phyloP scores from a whole-genome alignment of 345 rosid species.

The Erysimum cheiranthoides region DNA sequence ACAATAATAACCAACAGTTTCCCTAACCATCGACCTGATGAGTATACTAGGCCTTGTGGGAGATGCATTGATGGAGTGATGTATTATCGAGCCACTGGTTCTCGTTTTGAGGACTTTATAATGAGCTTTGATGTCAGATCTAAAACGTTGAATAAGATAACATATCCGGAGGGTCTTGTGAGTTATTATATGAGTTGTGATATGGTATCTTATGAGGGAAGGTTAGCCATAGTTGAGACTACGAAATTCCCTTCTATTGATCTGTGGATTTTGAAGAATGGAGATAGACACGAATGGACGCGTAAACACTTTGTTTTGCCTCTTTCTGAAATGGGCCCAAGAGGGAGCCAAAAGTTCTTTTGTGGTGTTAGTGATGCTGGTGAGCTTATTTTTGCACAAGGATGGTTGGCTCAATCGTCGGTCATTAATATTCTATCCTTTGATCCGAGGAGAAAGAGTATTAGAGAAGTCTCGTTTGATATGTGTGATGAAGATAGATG shows the following conservation, averaged over 20 bases:
- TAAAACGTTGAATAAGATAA: not conserved
- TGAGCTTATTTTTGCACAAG: not conserved
- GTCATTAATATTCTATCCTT: not conserved
- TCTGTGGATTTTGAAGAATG: not conserved
- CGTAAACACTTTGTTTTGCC: not conserved
- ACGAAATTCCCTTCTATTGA: not conserved
- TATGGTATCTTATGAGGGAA: not conserved
- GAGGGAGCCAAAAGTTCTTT: not conserved
- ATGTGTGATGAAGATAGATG: not conserved
- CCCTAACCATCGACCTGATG: not conserved
- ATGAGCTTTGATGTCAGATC: not conserved
- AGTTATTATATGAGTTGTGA: not conserved
- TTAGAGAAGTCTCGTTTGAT: not conserved
- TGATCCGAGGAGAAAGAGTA: not conserved
- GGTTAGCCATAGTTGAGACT: not conserved
- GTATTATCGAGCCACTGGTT: not conserved
- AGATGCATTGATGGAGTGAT: not conserved
- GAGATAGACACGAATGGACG: not conserved
- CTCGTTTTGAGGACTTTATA: not conserved
- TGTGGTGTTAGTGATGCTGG: not conserved
- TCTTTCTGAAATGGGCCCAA: not conserved
- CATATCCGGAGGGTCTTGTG: not conserved
- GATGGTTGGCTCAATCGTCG: not conserved
- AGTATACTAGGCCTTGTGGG: not conserved
- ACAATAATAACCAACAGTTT: not conserved